Base-by-base conservation (phyloP, 768 basidiomycete genomes). In the Amanita exitialis region DNA sequence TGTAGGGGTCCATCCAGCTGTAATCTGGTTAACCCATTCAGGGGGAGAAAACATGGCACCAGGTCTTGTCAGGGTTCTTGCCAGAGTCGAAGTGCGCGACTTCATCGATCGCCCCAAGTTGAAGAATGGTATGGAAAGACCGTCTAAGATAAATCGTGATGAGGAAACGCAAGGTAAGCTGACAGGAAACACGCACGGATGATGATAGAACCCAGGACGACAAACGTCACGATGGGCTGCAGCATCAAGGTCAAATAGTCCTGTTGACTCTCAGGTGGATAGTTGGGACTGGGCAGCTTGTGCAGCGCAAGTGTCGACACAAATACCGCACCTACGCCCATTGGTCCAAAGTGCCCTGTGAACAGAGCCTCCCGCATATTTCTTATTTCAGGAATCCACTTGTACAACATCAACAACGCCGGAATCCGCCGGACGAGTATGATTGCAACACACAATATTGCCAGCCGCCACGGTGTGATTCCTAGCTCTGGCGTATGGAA, bases 261-360 rank as follows among this genome's bases (percentile, higher is more conserved):
- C 43, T 80, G 71, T 57, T 88, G 83, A 38, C 74, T 76, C 48
- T 71, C 66, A 0, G 89, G 86, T 0, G 89, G 86, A 49, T 67
- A 62, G 2, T 69, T 63, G 1, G 85, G 80, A 8, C 58, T 60
- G 4, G 84, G 79, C 0, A 93, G 70, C 46, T 75, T 77, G 20
- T 74, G 74, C 7, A 81, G 62, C 3, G 90, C 88, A 23, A 91
- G 65, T 0, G 80, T 83, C 8, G 86, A 82, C 50, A 98, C 84
- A 64, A 97, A 99, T 41, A 97, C 72, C 5, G 95, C 86, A 0
- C 86, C 82, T 20, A 96, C 92, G 47, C 94, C 94, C 88, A 96
- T 93, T 74, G 91, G 65, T 5, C 85, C 93, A 62, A 95, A 97
- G 70, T 96, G 93, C 2, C 95, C 95, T 4, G 78, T 80, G 62